Evolutionary conservation across 2,329 filamentous ascomycete genomes (phyloP).

Genomic region (Nannizziopsis arthrosporioides): DNA sequence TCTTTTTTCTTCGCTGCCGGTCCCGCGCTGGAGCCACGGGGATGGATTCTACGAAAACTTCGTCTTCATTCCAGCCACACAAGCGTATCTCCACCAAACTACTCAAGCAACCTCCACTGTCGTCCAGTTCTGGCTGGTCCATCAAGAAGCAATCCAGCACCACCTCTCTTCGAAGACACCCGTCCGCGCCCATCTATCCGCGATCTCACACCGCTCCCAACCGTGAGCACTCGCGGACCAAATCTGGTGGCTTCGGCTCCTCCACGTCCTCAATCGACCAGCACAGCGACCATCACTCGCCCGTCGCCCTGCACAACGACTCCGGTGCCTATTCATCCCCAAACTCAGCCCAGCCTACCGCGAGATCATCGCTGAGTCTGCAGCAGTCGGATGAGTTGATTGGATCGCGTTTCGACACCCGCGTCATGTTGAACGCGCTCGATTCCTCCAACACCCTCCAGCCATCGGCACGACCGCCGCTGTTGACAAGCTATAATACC

Average conservation of each 20-base stretch:
- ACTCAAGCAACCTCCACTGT: slow-evolving; percentile 34
- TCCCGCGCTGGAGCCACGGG: slow-evolving; percentile 4
- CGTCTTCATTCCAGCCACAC: slow-evolving; percentile 12
- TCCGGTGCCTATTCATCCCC: slow-evolving; percentile 21
- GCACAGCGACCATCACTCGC: slow-evolving; percentile 31
- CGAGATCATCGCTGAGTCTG: slow-evolving; percentile 28
- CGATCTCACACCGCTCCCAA: slow-evolving; percentile 31
- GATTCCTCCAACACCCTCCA: slow-evolving; percentile 29
- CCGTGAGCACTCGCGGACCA: slow-evolving; percentile 35
- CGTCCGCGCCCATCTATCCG: slow-evolving; percentile 36
- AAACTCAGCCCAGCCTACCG: slow-evolving; percentile 22
- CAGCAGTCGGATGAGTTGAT: slow-evolving; percentile 37
- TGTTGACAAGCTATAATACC: slow-evolving; percentile 39
- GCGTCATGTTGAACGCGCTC: slow-evolving; percentile 34
- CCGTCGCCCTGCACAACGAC: slow-evolving; percentile 26
- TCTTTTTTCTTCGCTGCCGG: slow-evolving; percentile 1
- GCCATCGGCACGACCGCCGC: slow-evolving; percentile 32
- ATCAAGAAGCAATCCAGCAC: slow-evolving; percentile 35
- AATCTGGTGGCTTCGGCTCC: slow-evolving; percentile 37
- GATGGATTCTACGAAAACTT: slow-evolving; percentile 14
- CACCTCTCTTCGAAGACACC: slow-evolving; percentile 36
- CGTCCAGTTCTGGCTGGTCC: slow-evolving; percentile 26
- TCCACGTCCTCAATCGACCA: slow-evolving; percentile 39
- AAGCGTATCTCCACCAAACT: slow-evolving; percentile 32
- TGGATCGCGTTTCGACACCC: slow-evolving; percentile 33